Conservation (phyloP, 2,329 filamentous ascomycete species). For the Fusarium sp. region DNA sequence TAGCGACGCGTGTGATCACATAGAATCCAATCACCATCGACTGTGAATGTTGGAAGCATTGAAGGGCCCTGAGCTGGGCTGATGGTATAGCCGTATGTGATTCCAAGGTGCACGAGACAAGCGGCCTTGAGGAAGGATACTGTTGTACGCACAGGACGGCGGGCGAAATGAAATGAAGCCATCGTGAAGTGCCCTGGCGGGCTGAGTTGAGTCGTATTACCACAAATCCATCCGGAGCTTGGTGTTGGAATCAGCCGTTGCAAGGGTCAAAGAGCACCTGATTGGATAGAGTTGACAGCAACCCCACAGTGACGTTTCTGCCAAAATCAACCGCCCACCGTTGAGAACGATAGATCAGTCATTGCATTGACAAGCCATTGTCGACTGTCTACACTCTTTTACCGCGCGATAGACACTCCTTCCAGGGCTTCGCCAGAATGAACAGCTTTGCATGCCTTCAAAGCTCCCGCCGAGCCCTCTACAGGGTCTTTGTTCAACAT, state of each 20-base stretch:
- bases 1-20: slow-evolving; percentile 74
- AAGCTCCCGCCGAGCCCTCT: slow-evolving; percentile 57
- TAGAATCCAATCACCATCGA: slow-evolving; percentile 73
- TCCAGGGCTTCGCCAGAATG: slow-evolving; percentile 46
- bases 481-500: slow-evolving; percentile 56
- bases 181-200: slow-evolving; percentile 17
- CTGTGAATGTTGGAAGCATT: slow-evolving; percentile 87
- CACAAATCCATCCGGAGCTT: slow-evolving; percentile 15
- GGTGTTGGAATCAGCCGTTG: slow-evolving; percentile 10
- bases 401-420: not conserved
- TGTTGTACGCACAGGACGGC: slow-evolving; percentile 52
- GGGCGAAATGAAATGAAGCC: slow-evolving; percentile 48
- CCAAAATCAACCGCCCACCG: slow-evolving; percentile 36
- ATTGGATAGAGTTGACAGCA: slow-evolving; percentile 24
- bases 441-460: slow-evolving; percentile 51
- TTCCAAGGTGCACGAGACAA: slow-evolving; percentile 55
- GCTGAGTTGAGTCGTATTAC: not conserved
- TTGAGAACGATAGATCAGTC: slow-evolving; percentile 9
- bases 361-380: slow-evolving; percentile 29
- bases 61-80: slow-evolving; percentile 75
- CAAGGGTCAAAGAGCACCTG: slow-evolving; percentile 4
- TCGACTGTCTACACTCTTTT: slow-evolving; percentile 3
- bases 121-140: slow-evolving; percentile 50
- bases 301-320: slow-evolving; percentile 40
- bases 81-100: slow-evolving; percentile 70